Evolutionary conservation across 139 green algal species (phyloP), one percentile per base, ranked within the genome.

Genomic region (Nannochloris sp.): DNA sequence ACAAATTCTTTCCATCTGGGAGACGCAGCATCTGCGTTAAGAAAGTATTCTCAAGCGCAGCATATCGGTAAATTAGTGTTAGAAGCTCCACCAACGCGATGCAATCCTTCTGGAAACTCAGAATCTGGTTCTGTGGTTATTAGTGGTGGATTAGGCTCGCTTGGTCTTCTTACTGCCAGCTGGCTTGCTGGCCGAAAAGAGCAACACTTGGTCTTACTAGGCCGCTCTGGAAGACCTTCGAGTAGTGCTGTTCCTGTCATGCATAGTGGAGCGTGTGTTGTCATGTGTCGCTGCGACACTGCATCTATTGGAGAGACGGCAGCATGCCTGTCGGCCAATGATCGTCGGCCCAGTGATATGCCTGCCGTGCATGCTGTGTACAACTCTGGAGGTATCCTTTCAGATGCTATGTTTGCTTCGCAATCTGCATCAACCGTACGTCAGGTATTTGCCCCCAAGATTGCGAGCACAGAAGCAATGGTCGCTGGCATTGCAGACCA

Each of bases 21-120:
- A 15, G 54, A 35, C 31, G 74, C 79, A 14, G 56, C 62, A 10
- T 54, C 72, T 13, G 87, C 87, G 2, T 70, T 95, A 51, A 77
- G 87, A 1, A 78, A 90, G 66, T 84, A 92, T 72, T 81, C 85
- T 10, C 77, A 85, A 64, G 83, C 87, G 0, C 67, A 75, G 0
- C 85, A 92, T 53, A 71, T 94, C 35, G 87, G 87, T 70, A 94
- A 95, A 76, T 75, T 95, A 32, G 80, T 91, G n/a, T 68, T 86
- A 51, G 19, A 19, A 10, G 12, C 48, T 36, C 32, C 13, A 39
- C 69, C 9, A 12, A 12, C 37, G 37, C 37, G 9, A 19, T 45
- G 9, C 12, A 9, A 19, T 45, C 37, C 9, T 9, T 19, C 9
- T 12, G 12, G 9, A 60, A 35, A 67, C 31, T 44, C 8, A 0